Evolutionary conservation across 495 filamentous ascomycete genomes (phyloP).

Genomic region (Hypoxylon cercidicola): DNA sequence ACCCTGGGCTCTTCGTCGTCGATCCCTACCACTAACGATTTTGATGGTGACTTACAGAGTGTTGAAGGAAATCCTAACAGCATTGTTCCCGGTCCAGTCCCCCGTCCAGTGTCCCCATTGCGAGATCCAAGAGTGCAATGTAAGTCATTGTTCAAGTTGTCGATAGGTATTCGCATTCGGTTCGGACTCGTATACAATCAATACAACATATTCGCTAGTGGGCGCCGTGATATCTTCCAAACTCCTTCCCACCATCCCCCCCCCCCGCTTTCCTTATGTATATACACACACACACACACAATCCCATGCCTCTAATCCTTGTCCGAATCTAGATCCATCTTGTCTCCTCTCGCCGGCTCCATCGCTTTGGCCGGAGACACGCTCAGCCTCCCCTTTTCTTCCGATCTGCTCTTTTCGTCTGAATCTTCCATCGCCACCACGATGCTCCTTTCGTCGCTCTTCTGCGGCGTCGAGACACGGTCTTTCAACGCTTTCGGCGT

Average conservation of each 20-base stretch:
- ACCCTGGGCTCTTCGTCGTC: slow-evolving; percentile 17
- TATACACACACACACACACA: slow-evolving; percentile 5
- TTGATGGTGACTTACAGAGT: no score
- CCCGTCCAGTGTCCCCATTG: no score
- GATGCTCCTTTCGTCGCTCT: slow-evolving; percentile 54
- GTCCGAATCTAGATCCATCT: slow-evolving; percentile 44
- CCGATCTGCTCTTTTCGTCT: slow-evolving; percentile 62
- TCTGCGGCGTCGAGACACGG: slow-evolving; percentile 65
- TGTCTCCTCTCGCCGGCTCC: slow-evolving; percentile 27
- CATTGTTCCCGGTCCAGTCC: no score
- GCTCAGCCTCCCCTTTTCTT: slow-evolving; percentile 30
- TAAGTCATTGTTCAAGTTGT: no score
- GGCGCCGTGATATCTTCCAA: slow-evolving; percentile 24
- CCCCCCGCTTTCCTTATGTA: slow-evolving; percentile 26
- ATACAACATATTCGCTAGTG: slow-evolving; percentile 22
- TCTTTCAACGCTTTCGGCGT: slow-evolving; percentile 70
- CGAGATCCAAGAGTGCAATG: no score
- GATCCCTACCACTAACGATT: slow-evolving; percentile 12
- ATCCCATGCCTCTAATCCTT: slow-evolving; percentile 25
- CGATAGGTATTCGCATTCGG: slow-evolving; percentile 6
- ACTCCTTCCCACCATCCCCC: slow-evolving; percentile 16
- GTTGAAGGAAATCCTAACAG: no score
- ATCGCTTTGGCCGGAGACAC: slow-evolving; percentile 9
- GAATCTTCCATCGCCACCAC: slow-evolving; percentile 69
- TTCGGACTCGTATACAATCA: slow-evolving; percentile 31